Conservation (phyloP, 139 green algal genomes). For the Chlorella vulgaris region DNA sequence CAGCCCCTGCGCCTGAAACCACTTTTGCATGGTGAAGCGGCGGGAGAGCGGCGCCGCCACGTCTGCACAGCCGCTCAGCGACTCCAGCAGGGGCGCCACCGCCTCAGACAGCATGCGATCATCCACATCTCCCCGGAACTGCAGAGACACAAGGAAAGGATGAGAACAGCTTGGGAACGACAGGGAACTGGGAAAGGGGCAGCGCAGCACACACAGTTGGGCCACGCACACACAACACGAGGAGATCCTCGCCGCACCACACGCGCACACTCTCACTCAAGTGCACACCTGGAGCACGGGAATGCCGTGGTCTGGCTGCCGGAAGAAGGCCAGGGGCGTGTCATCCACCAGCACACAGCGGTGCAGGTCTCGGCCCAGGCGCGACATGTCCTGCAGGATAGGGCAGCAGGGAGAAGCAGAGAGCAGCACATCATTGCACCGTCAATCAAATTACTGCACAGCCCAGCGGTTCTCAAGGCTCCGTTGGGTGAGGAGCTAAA, state of each 20-base stretch:
- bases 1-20: slow-evolving; percentile 53
- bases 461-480: no score
- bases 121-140: slow-evolving; percentile 76
- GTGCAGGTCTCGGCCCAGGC: slow-evolving; percentile 67
- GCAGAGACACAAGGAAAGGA: slow-evolving; percentile 18
- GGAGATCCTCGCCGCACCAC: no score
- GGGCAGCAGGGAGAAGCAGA: neutral
- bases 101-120: slow-evolving; percentile 83
- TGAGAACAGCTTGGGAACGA: no score
- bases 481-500: no score
- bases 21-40: slow-evolving; percentile 83
- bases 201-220: no score
- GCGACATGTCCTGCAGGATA: slow-evolving; percentile 63
- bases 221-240: no score
- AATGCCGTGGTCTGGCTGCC: slow-evolving; percentile 88
- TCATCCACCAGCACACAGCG: slow-evolving; percentile 90
- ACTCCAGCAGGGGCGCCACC: slow-evolving; percentile 80
- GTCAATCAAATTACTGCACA: no score
- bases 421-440: neutral
- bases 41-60: slow-evolving; percentile 65
- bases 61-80: slow-evolving; percentile 52
- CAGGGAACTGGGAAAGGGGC: no score
- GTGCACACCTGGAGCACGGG: slow-evolving; percentile 82
- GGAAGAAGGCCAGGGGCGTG: slow-evolving; percentile 87
- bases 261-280: no score